Evolutionary conservation across 768 basidiomycete genomes (phyloP).

Genomic region (Calocybe cyanea): DNA sequence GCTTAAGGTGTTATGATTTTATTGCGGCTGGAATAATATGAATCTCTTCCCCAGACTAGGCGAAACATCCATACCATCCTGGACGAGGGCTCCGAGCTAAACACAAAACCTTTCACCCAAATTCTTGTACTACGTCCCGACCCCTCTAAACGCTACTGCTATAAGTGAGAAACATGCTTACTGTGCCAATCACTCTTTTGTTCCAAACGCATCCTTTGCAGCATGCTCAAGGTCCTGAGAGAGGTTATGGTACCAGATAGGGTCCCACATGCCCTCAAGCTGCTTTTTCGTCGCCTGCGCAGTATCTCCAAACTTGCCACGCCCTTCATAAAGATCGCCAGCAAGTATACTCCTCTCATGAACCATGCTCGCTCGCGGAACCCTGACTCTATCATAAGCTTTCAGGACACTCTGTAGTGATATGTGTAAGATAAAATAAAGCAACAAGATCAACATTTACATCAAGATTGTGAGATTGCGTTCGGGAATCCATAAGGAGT

Average conservation of each 20-base stretch:
- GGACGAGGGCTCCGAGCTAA: too few species aligned
- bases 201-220: constrained; percentile 9
- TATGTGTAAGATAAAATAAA: background rate
- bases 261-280: constrained; percentile 38
- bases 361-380: constrained; percentile 48
- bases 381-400: constrained; percentile 42
- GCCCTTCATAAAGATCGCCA: constrained; percentile 43
- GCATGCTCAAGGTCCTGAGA: constrained; percentile 34
- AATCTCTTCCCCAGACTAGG: too few species aligned
- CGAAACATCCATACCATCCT: too few species aligned
- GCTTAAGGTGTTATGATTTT: too few species aligned
- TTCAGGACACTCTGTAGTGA: constrained; percentile 37
- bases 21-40: too few species aligned
- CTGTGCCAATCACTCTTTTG: too few species aligned
- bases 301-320: constrained; percentile 28
- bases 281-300: constrained; percentile 28
- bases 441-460: constrained; percentile 21
- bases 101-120: too few species aligned
- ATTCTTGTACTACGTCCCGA: too few species aligned
- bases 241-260: constrained; percentile 48
- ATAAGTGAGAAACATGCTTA: too few species aligned
- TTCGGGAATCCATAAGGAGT: constrained; percentile 40
- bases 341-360: constrained; percentile 34
- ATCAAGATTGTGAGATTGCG: constrained; percentile 34
- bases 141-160: too few species aligned